Percentiles rank a stretch among this genome's conserved stretches.
Evolutionary conservation across 495 filamentous ascomycete genomes (phyloP).

Genomic region (Penicillium parvum): DNA sequence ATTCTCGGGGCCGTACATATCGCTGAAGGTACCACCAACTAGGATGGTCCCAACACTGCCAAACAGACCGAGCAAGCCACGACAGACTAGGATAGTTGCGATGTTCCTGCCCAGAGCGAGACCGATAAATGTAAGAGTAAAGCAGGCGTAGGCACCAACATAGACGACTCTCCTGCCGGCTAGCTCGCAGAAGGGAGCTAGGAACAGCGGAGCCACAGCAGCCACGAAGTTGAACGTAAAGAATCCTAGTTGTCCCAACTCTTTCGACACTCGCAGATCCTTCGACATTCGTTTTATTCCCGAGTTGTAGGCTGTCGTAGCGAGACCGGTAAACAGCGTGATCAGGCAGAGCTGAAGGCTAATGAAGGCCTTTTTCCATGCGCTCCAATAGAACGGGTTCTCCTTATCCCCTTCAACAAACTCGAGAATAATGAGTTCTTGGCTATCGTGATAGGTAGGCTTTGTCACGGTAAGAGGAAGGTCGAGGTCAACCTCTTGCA

Average conservation of each 20-base stretch:
- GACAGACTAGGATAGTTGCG: constrained; percentile 62
- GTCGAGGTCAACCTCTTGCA: constrained; percentile 41
- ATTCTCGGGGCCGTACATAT: constrained; percentile 69
- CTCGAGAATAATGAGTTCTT: constrained; percentile 33
- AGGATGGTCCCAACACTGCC: constrained; percentile 75
- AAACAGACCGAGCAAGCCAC: constrained; percentile 68
- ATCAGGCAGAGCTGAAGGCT: constrained; percentile 39
- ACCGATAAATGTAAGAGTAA: constrained; percentile 41
- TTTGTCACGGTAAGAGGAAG: constrained; percentile 38
- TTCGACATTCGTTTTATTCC: constrained; percentile 34
- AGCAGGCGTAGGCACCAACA: constrained; percentile 35
- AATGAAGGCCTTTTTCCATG: constrained; percentile 35
- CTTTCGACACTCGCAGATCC: constrained; percentile 31
- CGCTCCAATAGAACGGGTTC: constrained; percentile 46
- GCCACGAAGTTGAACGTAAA: constrained; percentile 42
- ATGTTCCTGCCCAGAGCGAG: constrained; percentile 55
- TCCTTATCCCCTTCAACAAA: constrained; percentile 38
- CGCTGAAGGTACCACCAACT: constrained; percentile 70
- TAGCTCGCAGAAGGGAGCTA: constrained; percentile 44
- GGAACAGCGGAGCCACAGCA: constrained; percentile 39
- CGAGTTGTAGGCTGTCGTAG: constrained; percentile 46
- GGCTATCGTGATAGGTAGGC: constrained; percentile 26
- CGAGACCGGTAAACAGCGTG: constrained; percentile 47
- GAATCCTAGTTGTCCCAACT: constrained; percentile 40
- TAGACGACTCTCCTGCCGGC: constrained; percentile 39